phyloP scores from a whole-genome alignment of 2,329 filamentous ascomycete genomes.

The Clarireedia homoeocarpa region DNA sequence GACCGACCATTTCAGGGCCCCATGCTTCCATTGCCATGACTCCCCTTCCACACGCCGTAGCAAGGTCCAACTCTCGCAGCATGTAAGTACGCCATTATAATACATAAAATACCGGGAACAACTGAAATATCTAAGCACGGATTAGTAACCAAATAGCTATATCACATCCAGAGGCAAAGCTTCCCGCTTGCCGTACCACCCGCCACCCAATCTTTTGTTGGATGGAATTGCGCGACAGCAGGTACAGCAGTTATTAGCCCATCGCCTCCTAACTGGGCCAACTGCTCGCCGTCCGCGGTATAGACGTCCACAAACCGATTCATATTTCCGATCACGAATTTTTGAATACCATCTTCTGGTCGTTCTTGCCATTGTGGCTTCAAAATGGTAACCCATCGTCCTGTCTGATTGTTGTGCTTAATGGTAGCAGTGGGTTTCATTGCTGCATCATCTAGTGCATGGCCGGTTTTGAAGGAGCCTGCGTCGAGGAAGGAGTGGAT shows the following conservation, averaged over 20 bases:
- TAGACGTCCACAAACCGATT: slow-evolving; percentile 94
- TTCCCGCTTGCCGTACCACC: slow-evolving; percentile 90
- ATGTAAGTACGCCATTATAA: background rate
- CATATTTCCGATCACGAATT: slow-evolving; percentile 95
- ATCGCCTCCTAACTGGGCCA: slow-evolving; percentile 81
- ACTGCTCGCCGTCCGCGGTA: slow-evolving; percentile 70
- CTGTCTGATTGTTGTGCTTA: slow-evolving; percentile 91
- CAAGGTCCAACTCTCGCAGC: too few species aligned
- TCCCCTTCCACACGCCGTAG: too few species aligned
- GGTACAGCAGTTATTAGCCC: slow-evolving; percentile 84
- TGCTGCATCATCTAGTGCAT: slow-evolving; percentile 48
- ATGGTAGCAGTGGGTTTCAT: slow-evolving; percentile 66
- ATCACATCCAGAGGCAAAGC: slow-evolving; percentile 77
- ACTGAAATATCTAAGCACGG: background rate
- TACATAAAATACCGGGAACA: background rate
- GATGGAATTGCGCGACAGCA: slow-evolving; percentile 85
- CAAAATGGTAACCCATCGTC: slow-evolving; percentile 78
- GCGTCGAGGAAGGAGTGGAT: slow-evolving; percentile 71
- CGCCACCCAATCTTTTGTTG: slow-evolving; percentile 81
- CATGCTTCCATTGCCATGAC: too few species aligned
- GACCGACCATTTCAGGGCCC: too few species aligned
- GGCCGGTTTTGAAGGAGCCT: slow-evolving; percentile 49
- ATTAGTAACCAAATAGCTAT: background rate
- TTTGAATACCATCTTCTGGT: slow-evolving; percentile 71
- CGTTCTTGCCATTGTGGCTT: slow-evolving; percentile 83